Base-by-base conservation (phyloP, 2,329 filamentous ascomycete species). In the Bipolaris sorokiniana region DNA sequence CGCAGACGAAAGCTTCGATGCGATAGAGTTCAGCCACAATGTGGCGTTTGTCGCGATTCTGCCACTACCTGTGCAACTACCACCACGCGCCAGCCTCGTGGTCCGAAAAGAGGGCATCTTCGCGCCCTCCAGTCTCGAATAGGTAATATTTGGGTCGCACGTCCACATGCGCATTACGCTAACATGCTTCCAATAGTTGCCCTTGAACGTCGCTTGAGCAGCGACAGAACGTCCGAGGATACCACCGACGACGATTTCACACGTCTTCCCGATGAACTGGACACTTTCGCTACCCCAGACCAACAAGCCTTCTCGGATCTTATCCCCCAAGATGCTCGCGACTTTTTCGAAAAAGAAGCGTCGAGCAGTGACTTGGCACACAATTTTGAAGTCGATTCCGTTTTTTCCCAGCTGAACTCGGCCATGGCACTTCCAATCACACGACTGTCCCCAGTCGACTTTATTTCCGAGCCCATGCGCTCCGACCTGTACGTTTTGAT, bases 1-100 rank as follows among this genome's bases (percentile, higher is more conserved):
- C 28, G 44, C 9, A 46, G 44, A 33, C 44, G 44, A n/a, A 46
- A 46, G 31, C 44, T 46, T 46, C 44, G 44, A 20, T 46, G 44
- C 31, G 44, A 46, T 10, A 46, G 44, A 33, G 44, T n/a, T n/a
- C 44, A 46, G 26, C 44, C 44, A 13, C 31, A 31, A 46, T 46
- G 44, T 22, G 44, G 44, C 23, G 28, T 46, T n/a, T 46, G 44
- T 16, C 28, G 31, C 26, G 44, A 34, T 33, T 46, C 44, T 13
- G 44, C 20, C 11, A 23, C 20, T 15, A 20, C 26, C 10, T 46
- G 44, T 46, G 44, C 34, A 18, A 46, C 28, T 7, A 46, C 44
- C 2, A 46, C 44, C 1, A 46, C 44, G 18, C 44, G 44, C 16
- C 44, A 46, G 28, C 44, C 44, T 46, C 44, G 44, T 15, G 44